Evolutionary conservation across 441 rosid species (phyloP).

Genomic region (Arabidopsis lyrata): DNA sequence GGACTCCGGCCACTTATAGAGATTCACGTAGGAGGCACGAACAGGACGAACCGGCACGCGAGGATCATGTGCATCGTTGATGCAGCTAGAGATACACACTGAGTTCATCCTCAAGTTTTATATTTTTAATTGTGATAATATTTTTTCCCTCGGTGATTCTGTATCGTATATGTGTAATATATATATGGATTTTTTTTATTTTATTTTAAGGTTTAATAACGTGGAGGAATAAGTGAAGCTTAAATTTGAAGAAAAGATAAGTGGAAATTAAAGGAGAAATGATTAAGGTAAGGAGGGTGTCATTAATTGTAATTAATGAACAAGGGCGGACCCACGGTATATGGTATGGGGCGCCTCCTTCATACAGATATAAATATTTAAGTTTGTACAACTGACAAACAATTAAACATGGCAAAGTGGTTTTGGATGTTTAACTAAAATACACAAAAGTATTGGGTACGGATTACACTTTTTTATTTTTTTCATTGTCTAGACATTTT

Average conservation of each 20-base stretch:
- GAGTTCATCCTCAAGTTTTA: conserved; percentile 57
- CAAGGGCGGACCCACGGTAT: too few species aligned
- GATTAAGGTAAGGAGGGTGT: too few species aligned
- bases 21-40: conserved; percentile 80
- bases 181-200: conserved; percentile 23
- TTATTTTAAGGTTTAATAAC: conserved; percentile 22
- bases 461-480: too few species aligned
- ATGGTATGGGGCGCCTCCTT: too few species aligned
- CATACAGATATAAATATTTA: too few species aligned
- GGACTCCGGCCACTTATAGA: conserved; percentile 94
- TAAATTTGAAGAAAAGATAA: conserved; percentile 68
- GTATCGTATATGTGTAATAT: conserved; percentile 29
- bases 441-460: too few species aligned
- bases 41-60: conserved; percentile 76
- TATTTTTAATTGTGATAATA: not conserved
- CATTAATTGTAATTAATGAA: too few species aligned
- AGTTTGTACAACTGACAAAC: too few species aligned
- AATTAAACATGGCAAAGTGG: too few species aligned
- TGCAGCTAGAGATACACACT: conserved; percentile 82
- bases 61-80: conserved; percentile 76
- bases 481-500: too few species aligned
- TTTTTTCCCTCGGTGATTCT: not conserved
- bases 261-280: conserved; percentile 33
- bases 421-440: too few species aligned
- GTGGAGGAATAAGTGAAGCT: conserved; percentile 52